Base-by-base conservation (phyloP, 2,329 filamentous ascomycete species). In the Pezicula rhizophila region DNA sequence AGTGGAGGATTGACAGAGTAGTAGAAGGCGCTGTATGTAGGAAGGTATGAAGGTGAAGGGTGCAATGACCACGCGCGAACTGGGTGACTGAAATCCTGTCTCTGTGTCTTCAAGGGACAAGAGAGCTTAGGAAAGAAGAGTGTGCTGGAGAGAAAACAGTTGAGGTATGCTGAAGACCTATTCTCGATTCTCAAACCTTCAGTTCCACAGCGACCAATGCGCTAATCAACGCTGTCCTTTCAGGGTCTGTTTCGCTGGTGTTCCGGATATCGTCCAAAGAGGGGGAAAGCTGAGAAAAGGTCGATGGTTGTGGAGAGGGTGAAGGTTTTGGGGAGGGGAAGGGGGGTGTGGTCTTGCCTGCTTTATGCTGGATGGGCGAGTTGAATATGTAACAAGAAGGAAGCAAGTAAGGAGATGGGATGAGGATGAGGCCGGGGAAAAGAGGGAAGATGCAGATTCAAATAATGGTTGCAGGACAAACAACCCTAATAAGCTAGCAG, bases 151-250 rank as follows among this genome's bases (percentile, higher is more conserved):
- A 58, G 53, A 59, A 59, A 62, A 14, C n/a, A 38, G 35, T 20
- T 15, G 35, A 64, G 60, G 54, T 64, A 61, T 60, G 61, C 53
- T 63, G 64, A 56, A 63, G 60, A 64, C 60, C 60, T 59, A 57
- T 60, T 55, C 59, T 62, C 63, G 64, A 66, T 60, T 55, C 59
- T 62, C 63, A 65, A 66, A 65, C 62, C 63, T 65, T 63, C 57
- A 53, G 56, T 50, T 59, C 56, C 57, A 54, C 59, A 58, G 60
- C 52, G 53, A 54, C 48, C 47, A 52, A 43, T 26, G 40, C 40
- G 40, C 26, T 26, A 23, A 49, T n/a, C 43, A 41, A 48, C 45
- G 57, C 34, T 52, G 51, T 51, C 52, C 51, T 46, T 44, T 48
- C n/a, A 15, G 35, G n/a, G 35, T 20, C 8, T 15, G 35, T 38